Evolutionary conservation across 2,329 filamentous ascomycete genomes (phyloP), one percentile per base, ranked within the genome.

Genomic region (Colletotrichum tabaci): DNA sequence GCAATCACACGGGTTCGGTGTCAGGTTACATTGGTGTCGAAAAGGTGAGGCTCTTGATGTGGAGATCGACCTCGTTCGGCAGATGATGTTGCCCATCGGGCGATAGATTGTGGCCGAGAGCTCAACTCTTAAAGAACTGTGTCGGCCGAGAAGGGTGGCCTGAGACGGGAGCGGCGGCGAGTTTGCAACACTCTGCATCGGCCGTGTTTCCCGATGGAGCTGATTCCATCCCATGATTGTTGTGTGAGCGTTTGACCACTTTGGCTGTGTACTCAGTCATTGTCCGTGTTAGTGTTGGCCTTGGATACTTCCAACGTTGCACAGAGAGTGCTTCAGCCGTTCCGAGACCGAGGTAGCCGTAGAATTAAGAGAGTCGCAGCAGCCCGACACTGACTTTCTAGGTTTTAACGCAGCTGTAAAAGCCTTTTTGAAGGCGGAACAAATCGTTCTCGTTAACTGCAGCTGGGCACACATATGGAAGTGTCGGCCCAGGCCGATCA

Each of bases 1-100:
- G 62, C 40, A 58, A 58, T 67, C 56, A 71, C 65, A 67, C 64
- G 18, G 35, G 38, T 40, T 44, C 50, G 61, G 67, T 71, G n/a
- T 67, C 67, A 67, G 38, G 16, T 46, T 35, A 57, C 56, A 53
- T 71, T 23, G 44, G 35, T 21, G 46, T 23, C 35, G 44, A n/a
- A 9, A 62, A 38, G 18, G 15, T 44, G 63, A 13, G 4, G 21
- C n/a, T 61, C 26, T 7, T 40, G 64, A 18, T 57, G 63, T 38
- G 63, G 26, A 38, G 47, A 21, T 49, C 57, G 35, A 26, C n/a
- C 26, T 21, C 23, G 18, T 63, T 63, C 23, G n/a, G 60, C 52
- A 46, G 35, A 56, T 21, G 13, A 42, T 47, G 42, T 26, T 30
- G 26, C 13, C 30, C 44, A 61, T 63, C 12, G 30, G 16, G 7